Conservation (phyloP, 768 basidiomycete genomes). For the Lenzites betulinus region DNA sequence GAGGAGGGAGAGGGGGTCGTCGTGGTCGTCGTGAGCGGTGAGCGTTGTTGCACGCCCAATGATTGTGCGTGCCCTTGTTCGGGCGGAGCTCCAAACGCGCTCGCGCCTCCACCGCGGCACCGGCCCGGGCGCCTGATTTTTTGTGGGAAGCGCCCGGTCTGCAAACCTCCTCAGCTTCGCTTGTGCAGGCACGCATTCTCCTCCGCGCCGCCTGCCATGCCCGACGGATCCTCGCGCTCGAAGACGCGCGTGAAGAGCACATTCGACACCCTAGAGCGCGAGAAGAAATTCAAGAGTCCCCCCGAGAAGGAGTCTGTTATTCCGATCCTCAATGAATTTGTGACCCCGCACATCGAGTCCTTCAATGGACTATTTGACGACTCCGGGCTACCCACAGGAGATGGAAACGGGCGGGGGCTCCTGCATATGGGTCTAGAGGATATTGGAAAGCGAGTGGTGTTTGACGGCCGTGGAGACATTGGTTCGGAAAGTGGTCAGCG, state of each 20-base stretch:
- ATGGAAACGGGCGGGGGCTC: constrained; percentile 78
- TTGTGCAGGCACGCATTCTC: neutral
- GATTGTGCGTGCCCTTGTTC: constrained; percentile 10
- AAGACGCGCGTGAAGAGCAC: constrained; percentile 47
- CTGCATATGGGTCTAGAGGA: constrained; percentile 78
- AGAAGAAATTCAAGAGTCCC: constrained; percentile 77
- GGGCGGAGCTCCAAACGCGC: constrained; percentile 21
- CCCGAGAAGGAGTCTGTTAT: constrained; percentile 67
- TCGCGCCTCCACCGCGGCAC: neutral
- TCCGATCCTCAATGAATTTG: constrained; percentile 88
- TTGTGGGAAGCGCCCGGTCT: constrained; percentile 12
- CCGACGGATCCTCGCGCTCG: constrained; percentile 43
- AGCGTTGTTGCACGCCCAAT: constrained; percentile 6
- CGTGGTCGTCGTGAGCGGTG: constrained; percentile 19
- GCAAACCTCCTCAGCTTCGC: constrained; percentile 1
- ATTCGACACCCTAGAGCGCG: constrained; percentile 82
- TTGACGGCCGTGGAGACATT: constrained; percentile 68
- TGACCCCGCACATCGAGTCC: constrained; percentile 90
- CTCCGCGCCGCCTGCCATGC: constrained; percentile 41
- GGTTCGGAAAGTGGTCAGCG: constrained; percentile 53
- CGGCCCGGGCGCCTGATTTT: constrained; percentile 17
- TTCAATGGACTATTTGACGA: constrained; percentile 98
- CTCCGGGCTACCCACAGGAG: constrained; percentile 72
- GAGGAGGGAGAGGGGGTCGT: constrained; percentile 8
- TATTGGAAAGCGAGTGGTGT: constrained; percentile 89